Base-by-base conservation (phyloP, 2,329 filamentous ascomycete species). In the Cadophora gregata region DNA sequence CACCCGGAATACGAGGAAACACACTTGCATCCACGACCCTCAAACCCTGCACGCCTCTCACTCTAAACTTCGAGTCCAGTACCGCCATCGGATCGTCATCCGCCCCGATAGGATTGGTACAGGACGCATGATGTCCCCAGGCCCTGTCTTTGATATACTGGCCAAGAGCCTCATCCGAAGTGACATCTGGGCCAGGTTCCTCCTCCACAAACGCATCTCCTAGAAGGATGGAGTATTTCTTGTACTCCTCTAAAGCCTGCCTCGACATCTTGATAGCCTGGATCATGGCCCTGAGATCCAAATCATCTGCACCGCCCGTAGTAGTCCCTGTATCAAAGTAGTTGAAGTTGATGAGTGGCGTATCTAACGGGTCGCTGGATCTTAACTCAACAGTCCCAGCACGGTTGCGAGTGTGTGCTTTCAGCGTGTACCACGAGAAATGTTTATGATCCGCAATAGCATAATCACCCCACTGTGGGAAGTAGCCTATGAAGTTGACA, bases 1-100 rank as follows among this genome's bases (percentile, higher is more conserved):
- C 83, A 68, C 86, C 86, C 1, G 79, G 79, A 31, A 79, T 86
- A 63, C 80, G 79, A 0, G 86, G 85, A 66, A 85, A 90, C 0
- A 85, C 80, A 27, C 81, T 84, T 0, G 86, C 88, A 77, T 90
- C 88, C 0, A 90, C 88, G 2, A 90, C 86, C 31, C 88, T 79
- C 59, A 90, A 74, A 0, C 84, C 83, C 0, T 80, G 75, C 0
- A 87, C 82, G 0, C 86, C 86, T 9, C 83, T 79, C 0, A 90
- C 87, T 14, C 81, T 79, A 74, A 90, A 88, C 59, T 84, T 77
- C 0, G 79, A 80, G 72, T 89, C 84, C 59, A 89, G 74, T 2
- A 88, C 86, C 9, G 85, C 85, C 72, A 81, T 82, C 1, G 80
- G 76, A 71, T 90, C 85, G 12, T 78, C 79, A 31, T 83, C 81